phyloP scores from a whole-genome alignment of 2,329 filamentous ascomycete species.

The Lasiodiplodia hormozganensis region DNA sequence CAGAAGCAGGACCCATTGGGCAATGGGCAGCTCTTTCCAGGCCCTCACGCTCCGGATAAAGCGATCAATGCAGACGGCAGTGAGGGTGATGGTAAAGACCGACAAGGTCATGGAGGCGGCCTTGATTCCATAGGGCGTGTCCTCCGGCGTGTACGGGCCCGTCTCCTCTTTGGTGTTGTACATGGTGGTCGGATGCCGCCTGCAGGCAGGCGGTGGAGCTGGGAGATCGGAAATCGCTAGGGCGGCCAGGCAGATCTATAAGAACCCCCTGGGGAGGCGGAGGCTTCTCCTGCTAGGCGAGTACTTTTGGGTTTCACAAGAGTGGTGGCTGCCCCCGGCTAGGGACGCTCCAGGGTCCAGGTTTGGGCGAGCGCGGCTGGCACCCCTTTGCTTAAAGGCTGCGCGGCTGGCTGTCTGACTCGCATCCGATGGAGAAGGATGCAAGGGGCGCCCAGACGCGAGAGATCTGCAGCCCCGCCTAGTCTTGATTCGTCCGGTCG shows the following conservation, averaged over 20 bases:
- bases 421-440: not conserved
- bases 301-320: slow-evolving; percentile 6
- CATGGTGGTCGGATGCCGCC: not conserved
- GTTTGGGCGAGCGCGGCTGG: not conserved
- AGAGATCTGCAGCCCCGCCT: slow-evolving; percentile 6
- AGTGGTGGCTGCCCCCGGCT: not conserved
- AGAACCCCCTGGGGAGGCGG: slow-evolving; percentile 7
- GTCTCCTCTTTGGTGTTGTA: not conserved
- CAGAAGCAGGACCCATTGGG: not conserved
- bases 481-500: not conserved
- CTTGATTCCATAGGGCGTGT: slow-evolving; percentile 12
- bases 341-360: not conserved
- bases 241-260: slow-evolving; percentile 12
- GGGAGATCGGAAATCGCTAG: not conserved
- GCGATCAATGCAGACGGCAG: slow-evolving; percentile 11
- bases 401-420: slow-evolving; percentile 1
- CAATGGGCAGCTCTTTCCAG: not conserved
- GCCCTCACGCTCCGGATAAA: slow-evolving; percentile 16
- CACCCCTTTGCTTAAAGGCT: slow-evolving; percentile 14
- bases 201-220: slow-evolving; percentile 15
- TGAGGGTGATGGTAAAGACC: slow-evolving; percentile 17
- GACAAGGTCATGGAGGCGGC: slow-evolving; percentile 19
- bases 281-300: slow-evolving; percentile 7
- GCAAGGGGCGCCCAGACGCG: slow-evolving; percentile 1
- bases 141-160: not conserved